Evolutionary conservation across 352 stramenopile species (phyloP).

Genomic region (Pythium oligandrum): DNA sequence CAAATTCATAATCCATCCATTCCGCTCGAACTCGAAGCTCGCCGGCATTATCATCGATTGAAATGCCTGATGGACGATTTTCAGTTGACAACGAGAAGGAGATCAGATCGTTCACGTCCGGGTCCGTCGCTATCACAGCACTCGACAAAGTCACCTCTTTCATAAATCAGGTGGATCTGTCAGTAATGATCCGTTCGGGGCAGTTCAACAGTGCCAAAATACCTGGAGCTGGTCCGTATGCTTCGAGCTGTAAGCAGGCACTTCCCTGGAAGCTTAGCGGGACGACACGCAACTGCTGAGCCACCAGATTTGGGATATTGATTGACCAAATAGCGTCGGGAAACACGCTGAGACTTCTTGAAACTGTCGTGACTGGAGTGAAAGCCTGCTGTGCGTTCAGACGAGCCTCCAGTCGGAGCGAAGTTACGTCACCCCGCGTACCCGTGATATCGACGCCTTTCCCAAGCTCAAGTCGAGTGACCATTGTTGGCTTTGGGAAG

Average conservation of each 20-base stretch:
- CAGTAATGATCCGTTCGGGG: no score
- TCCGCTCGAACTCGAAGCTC: conserved; percentile 9
- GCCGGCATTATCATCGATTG: conserved; percentile 11
- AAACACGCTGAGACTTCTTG: no score
- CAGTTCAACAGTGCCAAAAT: background rate
- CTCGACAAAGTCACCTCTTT: no score
- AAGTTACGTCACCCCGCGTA: conserved; percentile 1
- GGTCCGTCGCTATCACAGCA: conserved; percentile 9
- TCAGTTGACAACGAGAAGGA: conserved; percentile 2
- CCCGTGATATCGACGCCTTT: conserved; percentile 19
- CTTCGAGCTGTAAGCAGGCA: conserved; percentile 37
- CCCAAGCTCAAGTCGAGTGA: conserved; percentile 28
- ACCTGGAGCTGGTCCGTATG: conserved; percentile 40
- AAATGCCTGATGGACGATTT: conserved; percentile 13
- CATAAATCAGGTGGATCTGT: no score
- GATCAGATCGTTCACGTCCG: conserved; percentile 10
- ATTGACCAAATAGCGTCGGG: background rate
- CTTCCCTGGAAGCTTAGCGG: conserved; percentile 28
- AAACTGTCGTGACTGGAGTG: no score
- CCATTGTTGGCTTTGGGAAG: conserved; percentile 35
- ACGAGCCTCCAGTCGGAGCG: conserved; percentile 13
- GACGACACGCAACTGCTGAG: conserved; percentile 35
- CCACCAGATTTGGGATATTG: conserved; percentile 25
- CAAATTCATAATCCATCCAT: conserved; percentile 23
- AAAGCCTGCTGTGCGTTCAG: background rate